Evolutionary conservation across 2,329 filamentous ascomycete genomes (phyloP).

Genomic region (Clarireedia monteithiana): DNA sequence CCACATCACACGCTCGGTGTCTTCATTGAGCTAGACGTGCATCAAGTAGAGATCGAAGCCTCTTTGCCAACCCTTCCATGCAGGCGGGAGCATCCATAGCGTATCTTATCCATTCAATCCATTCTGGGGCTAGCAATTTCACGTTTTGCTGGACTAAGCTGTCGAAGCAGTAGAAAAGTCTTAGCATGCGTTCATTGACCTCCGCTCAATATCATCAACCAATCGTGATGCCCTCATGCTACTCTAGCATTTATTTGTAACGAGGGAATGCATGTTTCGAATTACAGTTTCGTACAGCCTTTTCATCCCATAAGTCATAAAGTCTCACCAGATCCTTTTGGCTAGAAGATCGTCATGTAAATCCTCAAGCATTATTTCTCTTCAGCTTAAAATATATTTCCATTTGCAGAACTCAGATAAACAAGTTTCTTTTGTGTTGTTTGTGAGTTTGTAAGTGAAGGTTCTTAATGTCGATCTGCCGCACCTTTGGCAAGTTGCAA

Average conservation of each 20-base stretch:
- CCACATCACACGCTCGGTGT: slow-evolving; percentile 1
- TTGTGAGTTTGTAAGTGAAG: neutral
- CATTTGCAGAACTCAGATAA: neutral
- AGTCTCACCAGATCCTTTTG: neutral
- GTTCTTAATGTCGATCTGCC: neutral
- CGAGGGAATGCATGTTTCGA: neutral
- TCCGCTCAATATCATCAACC: neutral
- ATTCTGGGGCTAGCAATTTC: neutral
- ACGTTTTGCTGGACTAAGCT: neutral
- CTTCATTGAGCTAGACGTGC: slow-evolving; percentile 4
- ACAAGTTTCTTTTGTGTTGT: neutral
- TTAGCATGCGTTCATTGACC: neutral
- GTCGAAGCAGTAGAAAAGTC: neutral
- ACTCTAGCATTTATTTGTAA: neutral
- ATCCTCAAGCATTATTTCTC: neutral
- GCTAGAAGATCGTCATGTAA: neutral
- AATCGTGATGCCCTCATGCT: neutral
- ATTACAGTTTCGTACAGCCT: neutral
- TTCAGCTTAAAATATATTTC: neutral
- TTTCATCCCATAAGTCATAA: neutral
- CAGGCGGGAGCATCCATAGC: neutral
- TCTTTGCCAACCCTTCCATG: slow-evolving; percentile 2
- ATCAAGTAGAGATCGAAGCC: neutral
- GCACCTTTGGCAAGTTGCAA: neutral
- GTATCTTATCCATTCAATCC: neutral